Conservation (phyloP, 2,329 filamentous ascomycete genomes). For the Graphium sp. region DNA sequence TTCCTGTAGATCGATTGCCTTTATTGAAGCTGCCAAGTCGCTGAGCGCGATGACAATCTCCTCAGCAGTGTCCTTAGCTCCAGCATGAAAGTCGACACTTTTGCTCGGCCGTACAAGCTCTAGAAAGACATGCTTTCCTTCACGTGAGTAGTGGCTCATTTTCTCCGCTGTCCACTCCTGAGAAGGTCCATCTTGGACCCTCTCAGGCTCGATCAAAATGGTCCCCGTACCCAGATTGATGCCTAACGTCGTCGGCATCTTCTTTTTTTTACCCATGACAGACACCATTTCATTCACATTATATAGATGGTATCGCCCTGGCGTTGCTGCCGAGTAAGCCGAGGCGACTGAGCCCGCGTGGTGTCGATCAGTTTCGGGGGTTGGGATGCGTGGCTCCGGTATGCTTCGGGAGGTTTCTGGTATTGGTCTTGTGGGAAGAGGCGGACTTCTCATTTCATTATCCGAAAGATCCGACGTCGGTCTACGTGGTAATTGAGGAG, state of each 20-base stretch:
- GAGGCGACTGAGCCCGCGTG: too few relatives aligned
- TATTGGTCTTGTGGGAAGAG: too few relatives aligned
- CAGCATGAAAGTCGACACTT: slow-evolving; percentile 91
- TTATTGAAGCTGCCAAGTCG: slow-evolving; percentile 72
- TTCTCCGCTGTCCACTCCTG: slow-evolving; percentile 91
- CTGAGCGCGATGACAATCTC: slow-evolving; percentile 82
- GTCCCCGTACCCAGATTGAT: slow-evolving; percentile 77
- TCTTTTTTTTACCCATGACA: slow-evolving; percentile 93
- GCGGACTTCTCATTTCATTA: too few relatives aligned
- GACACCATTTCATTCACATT: slow-evolving; percentile 96
- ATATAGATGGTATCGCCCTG: slow-evolving; percentile 81
- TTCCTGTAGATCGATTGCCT: slow-evolving; percentile 70
- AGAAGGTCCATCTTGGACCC: slow-evolving; percentile 62
- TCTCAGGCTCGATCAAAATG: slow-evolving; percentile 83
- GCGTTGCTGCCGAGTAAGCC: slow-evolving; percentile 28
- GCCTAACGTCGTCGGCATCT: slow-evolving; percentile 95
- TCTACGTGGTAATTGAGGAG: slow-evolving; percentile 4
- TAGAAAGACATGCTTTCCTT: slow-evolving; percentile 95
- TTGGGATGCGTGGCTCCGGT: too few relatives aligned
- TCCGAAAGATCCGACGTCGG: too few relatives aligned
- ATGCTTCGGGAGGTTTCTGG: too few relatives aligned
- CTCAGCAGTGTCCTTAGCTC: slow-evolving; percentile 88
- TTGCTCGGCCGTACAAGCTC: slow-evolving; percentile 85
- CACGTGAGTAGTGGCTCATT: slow-evolving; percentile 93
- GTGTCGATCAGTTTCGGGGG: not conserved